Evolutionary conservation across 371 early-diverging fungal genomes (phyloP), one percentile per base, ranked within the genome.

Genomic region (Mucor circinelloides): DNA sequence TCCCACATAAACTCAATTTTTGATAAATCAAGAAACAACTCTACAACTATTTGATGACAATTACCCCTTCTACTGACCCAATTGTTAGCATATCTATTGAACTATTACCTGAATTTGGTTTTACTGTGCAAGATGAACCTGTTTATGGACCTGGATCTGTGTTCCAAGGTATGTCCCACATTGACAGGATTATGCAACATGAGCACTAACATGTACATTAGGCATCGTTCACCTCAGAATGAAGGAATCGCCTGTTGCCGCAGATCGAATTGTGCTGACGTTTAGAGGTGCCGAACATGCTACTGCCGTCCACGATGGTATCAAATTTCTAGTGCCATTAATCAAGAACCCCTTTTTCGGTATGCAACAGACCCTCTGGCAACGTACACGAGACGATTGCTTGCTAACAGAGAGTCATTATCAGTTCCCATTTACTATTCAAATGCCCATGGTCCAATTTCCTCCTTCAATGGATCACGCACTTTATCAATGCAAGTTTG

Each of bases 81-180:
- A 32, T 59, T 46, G 42, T 67, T 23, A 48, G 48, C 17, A 32
- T 77, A 6, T 62, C 68, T 59, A 74, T 81, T 36, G 73, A 76
- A 32, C 68, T 81, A 6, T 58, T 74, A 58, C 81, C 78, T 30
- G 81, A 81, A 70, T 81, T 81, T 59, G 81, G 81, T 32, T 81
- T 74, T 71, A 66, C 69, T 19, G 34, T 70, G 36, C 70, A 78
- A 58, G 69, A 73, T 57, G 67, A 78, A 54, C 73, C 76, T 42
- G 78, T 78, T 6, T 81, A 66, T 68, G 78, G 78, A 9, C 81
- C 81, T 55, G 81, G 81, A 38, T 78, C 78, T 21, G 76, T 78
- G 4, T 81, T 81, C 27, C 76, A 81, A 78, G 81, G 81, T 80
- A 64, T 23, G n/a, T 30, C 44, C 44, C 7, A 15, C 38, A 60